These are phyloP conservation scores for Simplicillium aogashimaense DNA, from an alignment of 2,329 filamentous ascomycete genomes.

Conservation along the genomic window DNA sequence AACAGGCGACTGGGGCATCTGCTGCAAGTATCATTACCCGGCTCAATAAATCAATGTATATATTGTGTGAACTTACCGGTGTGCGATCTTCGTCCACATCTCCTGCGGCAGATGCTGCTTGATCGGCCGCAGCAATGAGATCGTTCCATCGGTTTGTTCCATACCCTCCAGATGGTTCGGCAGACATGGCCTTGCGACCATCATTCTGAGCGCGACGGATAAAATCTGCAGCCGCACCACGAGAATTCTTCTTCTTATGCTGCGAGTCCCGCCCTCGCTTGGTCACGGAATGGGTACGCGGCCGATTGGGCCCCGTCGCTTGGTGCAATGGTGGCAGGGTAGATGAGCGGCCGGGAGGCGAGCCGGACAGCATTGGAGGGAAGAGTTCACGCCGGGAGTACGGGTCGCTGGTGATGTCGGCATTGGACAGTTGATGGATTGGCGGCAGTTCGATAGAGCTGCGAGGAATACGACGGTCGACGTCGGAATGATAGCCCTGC, in stretches of 20 bases:
- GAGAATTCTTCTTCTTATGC: conserved; percentile 72
- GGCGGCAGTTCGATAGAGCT: conserved; percentile 66
- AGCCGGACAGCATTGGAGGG: conserved; percentile 71
- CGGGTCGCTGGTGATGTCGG: conserved; percentile 64
- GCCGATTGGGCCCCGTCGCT: conserved; percentile 58
- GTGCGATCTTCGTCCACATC: conserved; percentile 85
- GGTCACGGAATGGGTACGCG: conserved; percentile 78
- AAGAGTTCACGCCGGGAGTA: conserved; percentile 67
- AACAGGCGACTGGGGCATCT: conserved; percentile 57
- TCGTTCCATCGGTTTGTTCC: conserved; percentile 87
- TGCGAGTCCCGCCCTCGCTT: conserved; percentile 67
- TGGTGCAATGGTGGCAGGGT: conserved; percentile 78
- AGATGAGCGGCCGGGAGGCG: conserved; percentile 77
- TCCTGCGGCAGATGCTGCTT: conserved; percentile 74
- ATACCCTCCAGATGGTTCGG: conserved; percentile 71
- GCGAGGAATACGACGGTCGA: conserved; percentile 54
- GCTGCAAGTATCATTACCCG: background rate
- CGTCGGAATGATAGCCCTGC: conserved; percentile 61
- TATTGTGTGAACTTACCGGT: conserved; percentile 50
- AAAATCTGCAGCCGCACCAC: conserved; percentile 59
- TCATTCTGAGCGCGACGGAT: conserved; percentile 48
- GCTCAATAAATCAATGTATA: background rate
- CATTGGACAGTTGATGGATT: conserved; percentile 41
- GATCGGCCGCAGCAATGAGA: conserved; percentile 74
- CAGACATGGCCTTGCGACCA: conserved; percentile 72